A percentile compares a stretch with the other conserved stretches of the same genome.
phyloP scores from a whole-genome alignment of 148 eudicot genomes.

The Nepenthes mirabilis region DNA sequence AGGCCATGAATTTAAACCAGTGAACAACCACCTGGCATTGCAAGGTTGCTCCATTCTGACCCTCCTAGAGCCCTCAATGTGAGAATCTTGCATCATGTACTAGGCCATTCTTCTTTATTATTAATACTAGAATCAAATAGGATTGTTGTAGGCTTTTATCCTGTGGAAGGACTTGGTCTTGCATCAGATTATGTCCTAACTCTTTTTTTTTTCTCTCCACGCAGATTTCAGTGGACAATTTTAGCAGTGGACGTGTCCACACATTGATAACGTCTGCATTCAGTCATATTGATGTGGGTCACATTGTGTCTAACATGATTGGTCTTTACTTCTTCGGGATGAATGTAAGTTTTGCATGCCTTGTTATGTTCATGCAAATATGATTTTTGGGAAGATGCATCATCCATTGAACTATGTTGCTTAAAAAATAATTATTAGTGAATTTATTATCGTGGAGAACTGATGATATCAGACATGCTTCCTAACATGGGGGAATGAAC shows the following conservation, averaged over 20 bases:
- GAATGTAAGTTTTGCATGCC: conserved; percentile 28
- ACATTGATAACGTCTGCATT: conserved; percentile 77
- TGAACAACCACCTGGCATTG: no score
- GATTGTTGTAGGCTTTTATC: no score
- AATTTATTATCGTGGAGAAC: not conserved
- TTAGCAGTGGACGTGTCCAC: conserved; percentile 69
- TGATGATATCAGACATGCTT: not conserved
- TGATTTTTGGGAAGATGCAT: no score
- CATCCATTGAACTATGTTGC: no score
- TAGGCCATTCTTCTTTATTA: no score
- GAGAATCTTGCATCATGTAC: no score
- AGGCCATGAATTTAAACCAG: no score
- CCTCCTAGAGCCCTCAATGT: no score
- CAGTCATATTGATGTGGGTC: conserved; percentile 53
- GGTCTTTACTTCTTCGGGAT: conserved; percentile 78
- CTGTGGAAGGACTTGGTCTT: no score
- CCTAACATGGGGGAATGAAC: not conserved
- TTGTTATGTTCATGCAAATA: not conserved
- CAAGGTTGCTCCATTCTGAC: no score
- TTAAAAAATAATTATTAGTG: no score
- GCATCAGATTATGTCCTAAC: not conserved
- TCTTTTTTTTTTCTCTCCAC: conserved; percentile 2
- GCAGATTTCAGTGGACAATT: conserved; percentile 70
- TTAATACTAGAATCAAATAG: no score
- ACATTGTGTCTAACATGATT: conserved; percentile 63